These are phyloP conservation scores for Penstemon newberryi DNA, from an alignment of 257 asterid species.

Conservation along the genomic window DNA sequence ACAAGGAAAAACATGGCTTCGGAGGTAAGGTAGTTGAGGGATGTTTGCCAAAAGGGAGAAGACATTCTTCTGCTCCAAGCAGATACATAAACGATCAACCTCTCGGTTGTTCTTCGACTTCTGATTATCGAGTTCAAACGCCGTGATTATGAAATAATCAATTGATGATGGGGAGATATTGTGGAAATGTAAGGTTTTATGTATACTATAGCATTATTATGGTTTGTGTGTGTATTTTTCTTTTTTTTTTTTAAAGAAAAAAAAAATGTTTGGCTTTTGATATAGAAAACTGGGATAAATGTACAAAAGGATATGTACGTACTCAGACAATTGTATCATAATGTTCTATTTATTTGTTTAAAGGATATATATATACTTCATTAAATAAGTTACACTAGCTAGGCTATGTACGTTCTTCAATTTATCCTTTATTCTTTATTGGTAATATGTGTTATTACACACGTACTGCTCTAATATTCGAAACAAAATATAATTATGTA, in stretches of 20 bases:
- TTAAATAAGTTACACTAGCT: no score
- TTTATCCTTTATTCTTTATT: no score
- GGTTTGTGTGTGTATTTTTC: neutral
- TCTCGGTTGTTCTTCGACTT: neutral
- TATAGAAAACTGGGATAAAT: neutral
- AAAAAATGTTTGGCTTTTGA: neutral
- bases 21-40: slow-evolving; percentile 42
- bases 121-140: no score
- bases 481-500: no score
- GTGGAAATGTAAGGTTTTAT: neutral
- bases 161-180: neutral
- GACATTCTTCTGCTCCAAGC: slow-evolving; percentile 60
- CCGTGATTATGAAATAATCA: neutral
- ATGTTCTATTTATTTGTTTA: no score
- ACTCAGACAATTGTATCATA: no score
- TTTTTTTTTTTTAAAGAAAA: neutral
- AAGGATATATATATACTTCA: no score
- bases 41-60: slow-evolving; percentile 65
- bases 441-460: no score
- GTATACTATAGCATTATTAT: neutral
- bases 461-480: no score
- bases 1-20: neutral
- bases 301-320: no score
- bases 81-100: slow-evolving; percentile 48
- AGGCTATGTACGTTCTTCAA: no score